Evolutionary conservation across 2,329 filamentous ascomycete genomes (phyloP).

Genomic region (Microascus cirrosus): DNA sequence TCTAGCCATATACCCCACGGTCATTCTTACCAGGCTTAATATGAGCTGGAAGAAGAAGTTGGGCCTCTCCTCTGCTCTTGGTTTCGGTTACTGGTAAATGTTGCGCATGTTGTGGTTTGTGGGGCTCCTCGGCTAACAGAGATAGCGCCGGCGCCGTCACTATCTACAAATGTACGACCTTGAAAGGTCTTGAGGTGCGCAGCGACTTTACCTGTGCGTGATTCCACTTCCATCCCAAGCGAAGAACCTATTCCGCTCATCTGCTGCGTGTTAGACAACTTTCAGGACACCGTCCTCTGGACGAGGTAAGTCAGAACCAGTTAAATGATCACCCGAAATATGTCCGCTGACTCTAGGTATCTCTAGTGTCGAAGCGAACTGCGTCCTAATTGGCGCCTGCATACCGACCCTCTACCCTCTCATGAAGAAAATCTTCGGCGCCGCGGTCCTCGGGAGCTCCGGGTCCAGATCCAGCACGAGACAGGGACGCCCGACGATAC

Average conservation of each 20-base stretch:
- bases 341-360: background rate
- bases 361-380: conserved; percentile 2
- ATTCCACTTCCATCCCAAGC: background rate
- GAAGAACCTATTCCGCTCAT: background rate
- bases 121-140: background rate
- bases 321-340: too few species aligned
- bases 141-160: conserved; percentile 14
- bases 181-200: conserved; percentile 14
- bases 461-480: background rate
- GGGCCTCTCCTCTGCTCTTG: conserved; percentile 22
- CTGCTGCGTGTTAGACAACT: background rate
- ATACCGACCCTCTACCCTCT: conserved; percentile 4
- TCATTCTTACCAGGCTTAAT: conserved; percentile 23
- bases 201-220: conserved; percentile 7
- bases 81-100: conserved; percentile 24
- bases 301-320: background rate
- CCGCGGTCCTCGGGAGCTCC: background rate
- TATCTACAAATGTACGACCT: conserved; percentile 22
- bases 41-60: conserved; percentile 28
- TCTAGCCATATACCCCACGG: conserved; percentile 26
- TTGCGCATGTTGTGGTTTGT: background rate
- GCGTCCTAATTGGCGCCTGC: conserved; percentile 4
- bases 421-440: background rate
- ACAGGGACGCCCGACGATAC: background rate
- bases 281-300: conserved; percentile 1